Conservation (phyloP, 164 flowering plant genomes). For the Umbilicus rupestris region DNA sequence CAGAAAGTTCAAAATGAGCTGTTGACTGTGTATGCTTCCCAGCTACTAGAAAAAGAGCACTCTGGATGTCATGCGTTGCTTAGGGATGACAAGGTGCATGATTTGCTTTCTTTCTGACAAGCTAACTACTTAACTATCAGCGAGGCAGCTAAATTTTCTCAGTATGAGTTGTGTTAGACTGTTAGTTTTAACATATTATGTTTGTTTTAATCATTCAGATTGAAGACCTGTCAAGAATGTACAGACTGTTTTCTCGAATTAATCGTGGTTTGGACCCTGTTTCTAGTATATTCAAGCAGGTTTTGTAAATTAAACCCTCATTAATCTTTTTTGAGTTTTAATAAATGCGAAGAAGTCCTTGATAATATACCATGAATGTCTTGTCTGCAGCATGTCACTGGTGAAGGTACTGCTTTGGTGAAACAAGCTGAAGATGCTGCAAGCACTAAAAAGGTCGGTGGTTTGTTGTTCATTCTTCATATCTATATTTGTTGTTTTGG, state of each 20-base stretch:
- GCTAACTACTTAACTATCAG: neutral
- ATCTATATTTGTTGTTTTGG: neutral
- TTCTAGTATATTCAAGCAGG: conserved; percentile 19
- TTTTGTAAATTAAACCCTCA: neutral
- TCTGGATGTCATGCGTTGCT: conserved; percentile 56
- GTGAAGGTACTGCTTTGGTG: conserved; percentile 25
- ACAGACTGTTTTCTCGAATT: conserved; percentile 16
- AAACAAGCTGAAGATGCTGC: conserved; percentile 24
- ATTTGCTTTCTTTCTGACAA: neutral
- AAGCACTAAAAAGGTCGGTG: conserved; percentile 13
- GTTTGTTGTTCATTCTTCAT: neutral
- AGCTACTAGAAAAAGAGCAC: conserved; percentile 68
- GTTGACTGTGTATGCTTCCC: conserved; percentile 6
- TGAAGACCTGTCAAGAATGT: conserved; percentile 22
- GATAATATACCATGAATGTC: neutral
- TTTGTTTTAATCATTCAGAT: conserved; percentile 7
- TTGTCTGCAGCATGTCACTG: conserved; percentile 20
- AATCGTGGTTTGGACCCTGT: conserved; percentile 20
- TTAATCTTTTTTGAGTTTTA: neutral
- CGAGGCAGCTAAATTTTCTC: neutral
- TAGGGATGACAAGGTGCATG: conserved; percentile 38
- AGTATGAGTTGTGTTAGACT: neutral
- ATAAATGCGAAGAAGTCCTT: neutral
- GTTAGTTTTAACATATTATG: neutral
- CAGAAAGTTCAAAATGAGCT: conserved; percentile 12